Conservation (phyloP, 2,329 filamentous ascomycete species). For the Balansia obtecta region DNA sequence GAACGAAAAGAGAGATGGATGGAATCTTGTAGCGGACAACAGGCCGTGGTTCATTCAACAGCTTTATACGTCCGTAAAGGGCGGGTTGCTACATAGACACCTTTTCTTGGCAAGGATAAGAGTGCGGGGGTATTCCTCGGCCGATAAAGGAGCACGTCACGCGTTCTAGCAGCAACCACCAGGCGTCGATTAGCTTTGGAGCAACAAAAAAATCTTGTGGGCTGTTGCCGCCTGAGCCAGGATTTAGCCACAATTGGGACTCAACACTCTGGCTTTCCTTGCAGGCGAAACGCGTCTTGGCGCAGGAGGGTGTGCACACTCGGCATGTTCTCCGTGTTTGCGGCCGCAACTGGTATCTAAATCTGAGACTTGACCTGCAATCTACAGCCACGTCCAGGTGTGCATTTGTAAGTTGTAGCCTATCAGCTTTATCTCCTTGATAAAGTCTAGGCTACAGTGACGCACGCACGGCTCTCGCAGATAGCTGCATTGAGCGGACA, state of each 20-base stretch:
- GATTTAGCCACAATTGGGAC: no score
- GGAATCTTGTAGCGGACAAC: background rate
- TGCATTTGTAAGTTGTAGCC: background rate
- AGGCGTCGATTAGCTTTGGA: background rate
- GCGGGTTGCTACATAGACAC: background rate
- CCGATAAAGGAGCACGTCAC: constrained; percentile 7
- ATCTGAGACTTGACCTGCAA: background rate
- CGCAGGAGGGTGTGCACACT: background rate
- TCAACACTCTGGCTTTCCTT: no score
- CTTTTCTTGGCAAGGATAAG: background rate
- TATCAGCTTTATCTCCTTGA: background rate
- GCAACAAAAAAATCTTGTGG: background rate
- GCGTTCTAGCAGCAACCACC: background rate
- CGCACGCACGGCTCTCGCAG: background rate
- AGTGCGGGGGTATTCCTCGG: constrained; percentile 5
- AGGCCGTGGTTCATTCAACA: background rate
- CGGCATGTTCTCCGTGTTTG: background rate
- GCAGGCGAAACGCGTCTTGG: no score
- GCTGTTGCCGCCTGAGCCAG: background rate
- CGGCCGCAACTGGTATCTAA: background rate
- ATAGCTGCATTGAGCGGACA: background rate
- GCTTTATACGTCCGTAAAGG: background rate
- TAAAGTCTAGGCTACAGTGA: background rate
- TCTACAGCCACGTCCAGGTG: background rate
- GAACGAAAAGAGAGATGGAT: background rate